A percentile compares a stretch with the other conserved stretches of the same genome.
phyloP scores from a whole-genome alignment of 2,329 filamentous ascomycete species.

The Graphiopsis chlorocephala region DNA sequence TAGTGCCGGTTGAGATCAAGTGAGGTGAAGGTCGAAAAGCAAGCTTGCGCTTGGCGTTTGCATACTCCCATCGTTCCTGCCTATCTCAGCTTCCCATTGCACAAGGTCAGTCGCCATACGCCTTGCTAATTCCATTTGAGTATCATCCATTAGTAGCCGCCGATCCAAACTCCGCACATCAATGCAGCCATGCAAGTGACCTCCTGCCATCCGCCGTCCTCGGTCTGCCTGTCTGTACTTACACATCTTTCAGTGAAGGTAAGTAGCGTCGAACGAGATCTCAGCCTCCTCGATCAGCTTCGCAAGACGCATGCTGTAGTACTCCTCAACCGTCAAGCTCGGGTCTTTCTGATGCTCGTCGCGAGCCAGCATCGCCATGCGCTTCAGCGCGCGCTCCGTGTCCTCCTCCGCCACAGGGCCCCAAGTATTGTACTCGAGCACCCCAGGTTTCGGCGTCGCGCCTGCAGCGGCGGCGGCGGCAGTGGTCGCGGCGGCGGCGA shows the following conservation, averaged over 20 bases:
- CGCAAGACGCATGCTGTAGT: slow-evolving; percentile 31
- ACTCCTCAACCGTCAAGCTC: slow-evolving; percentile 20
- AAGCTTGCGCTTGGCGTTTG: neutral
- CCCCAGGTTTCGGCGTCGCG: neutral
- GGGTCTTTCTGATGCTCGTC: slow-evolving; percentile 32
- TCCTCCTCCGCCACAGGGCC: slow-evolving; percentile 32
- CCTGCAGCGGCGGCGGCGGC: neutral
- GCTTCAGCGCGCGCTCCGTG: slow-evolving; percentile 27
- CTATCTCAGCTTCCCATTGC: neutral
- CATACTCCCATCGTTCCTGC: neutral
- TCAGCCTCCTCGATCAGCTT: slow-evolving; percentile 26
- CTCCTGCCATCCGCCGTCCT: neutral
- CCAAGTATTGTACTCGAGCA: slow-evolving; percentile 32
- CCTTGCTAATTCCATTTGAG: neutral
- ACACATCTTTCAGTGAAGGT: neutral
- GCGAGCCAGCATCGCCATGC: slow-evolving; percentile 32
- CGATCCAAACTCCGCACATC: neutral
- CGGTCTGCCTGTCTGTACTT: neutral
- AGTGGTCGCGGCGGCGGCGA: neutral
- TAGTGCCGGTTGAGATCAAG: neutral
- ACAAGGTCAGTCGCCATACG: neutral
- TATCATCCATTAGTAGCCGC: neutral
- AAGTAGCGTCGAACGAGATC: slow-evolving; percentile 25
- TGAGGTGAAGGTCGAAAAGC: neutral
- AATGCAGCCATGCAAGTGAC: neutral